Evolutionary conservation across 1,284 basidiomycete species (phyloP).

Genomic region (Apiotrichum brassicae): DNA sequence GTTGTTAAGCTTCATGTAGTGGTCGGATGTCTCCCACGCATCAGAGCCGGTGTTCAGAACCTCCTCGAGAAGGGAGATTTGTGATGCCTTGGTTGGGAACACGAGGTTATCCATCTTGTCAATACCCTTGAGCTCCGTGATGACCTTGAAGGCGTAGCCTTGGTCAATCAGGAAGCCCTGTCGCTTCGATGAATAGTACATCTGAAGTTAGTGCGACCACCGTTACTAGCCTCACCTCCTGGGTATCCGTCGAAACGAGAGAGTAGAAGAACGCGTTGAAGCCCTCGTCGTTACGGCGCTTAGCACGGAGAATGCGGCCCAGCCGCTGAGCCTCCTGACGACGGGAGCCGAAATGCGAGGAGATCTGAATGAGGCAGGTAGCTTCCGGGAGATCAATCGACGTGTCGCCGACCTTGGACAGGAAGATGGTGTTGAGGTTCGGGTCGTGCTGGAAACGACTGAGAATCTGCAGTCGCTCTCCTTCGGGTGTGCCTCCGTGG

Average conservation of each 20-base stretch:
- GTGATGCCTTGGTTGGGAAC: slow-evolving; percentile 82
- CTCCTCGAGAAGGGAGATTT: slow-evolving; percentile 88
- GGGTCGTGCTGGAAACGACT: slow-evolving; percentile 96
- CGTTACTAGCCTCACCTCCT: slow-evolving; percentile 53
- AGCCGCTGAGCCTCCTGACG: slow-evolving; percentile 96
- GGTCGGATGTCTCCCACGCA: slow-evolving; percentile 68
- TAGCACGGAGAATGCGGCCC: slow-evolving; percentile 91
- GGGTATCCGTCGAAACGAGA: slow-evolving; percentile 95
- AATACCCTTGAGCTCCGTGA: slow-evolving; percentile 92
- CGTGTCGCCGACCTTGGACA: slow-evolving; percentile 98
- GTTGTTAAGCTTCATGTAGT: slow-evolving; percentile 65
- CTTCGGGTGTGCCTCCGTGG: slow-evolving; percentile 91
- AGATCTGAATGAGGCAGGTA: slow-evolving; percentile 98
- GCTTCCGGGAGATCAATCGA: slow-evolving; percentile 99
- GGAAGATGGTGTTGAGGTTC: slow-evolving; percentile 94
- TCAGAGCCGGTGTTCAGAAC: slow-evolving; percentile 88
- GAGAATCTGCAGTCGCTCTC: slow-evolving; percentile 90
- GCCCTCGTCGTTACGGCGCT: slow-evolving; percentile 96
- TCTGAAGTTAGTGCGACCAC: slow-evolving; percentile 41
- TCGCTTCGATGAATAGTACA: slow-evolving; percentile 98
- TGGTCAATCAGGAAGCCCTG: slow-evolving; percentile 96
- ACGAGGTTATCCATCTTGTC: slow-evolving; percentile 82
- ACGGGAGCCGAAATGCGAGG: slow-evolving; percentile 98
- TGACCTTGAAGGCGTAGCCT: slow-evolving; percentile 62
- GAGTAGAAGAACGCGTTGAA: slow-evolving; percentile 99